Conservation (phyloP, 495 filamentous ascomycete species). For the Hyaloscypha finlandica region DNA sequence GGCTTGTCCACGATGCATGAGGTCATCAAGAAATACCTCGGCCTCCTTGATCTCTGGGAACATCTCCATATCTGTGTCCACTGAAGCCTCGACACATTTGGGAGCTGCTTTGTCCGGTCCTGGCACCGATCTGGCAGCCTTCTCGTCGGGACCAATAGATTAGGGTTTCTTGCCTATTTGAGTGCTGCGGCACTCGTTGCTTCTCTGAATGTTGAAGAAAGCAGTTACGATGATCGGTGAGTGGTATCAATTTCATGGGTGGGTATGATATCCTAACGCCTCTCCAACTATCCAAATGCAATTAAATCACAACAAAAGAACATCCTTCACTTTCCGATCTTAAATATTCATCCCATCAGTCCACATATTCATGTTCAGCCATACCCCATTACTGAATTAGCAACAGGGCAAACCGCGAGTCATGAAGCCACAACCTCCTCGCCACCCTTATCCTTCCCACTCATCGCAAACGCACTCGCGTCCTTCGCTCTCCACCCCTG, state of each 20-base stretch:
- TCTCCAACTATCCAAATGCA: background rate
- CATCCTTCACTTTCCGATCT: background rate
- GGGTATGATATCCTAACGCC: background rate
- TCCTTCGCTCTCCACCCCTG: background rate
- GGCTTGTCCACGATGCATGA: too few species aligned
- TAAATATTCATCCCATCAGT: background rate
- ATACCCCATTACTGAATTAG: background rate
- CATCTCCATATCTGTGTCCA: too few species aligned
- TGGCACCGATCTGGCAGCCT: too few species aligned
- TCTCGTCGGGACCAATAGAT: too few species aligned
- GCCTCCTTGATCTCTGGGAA: too few species aligned
- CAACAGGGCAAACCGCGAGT: background rate
- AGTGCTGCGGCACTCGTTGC: too few species aligned
- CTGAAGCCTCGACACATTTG: too few species aligned
- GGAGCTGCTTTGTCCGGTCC: too few species aligned
- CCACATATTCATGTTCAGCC: background rate
- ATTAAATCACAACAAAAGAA: background rate
- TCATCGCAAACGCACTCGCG: background rate
- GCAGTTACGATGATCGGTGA: too few species aligned
- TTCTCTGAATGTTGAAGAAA: too few species aligned
- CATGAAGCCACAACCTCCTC: background rate
- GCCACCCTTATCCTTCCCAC: background rate
- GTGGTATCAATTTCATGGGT: background rate
- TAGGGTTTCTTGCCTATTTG: too few species aligned
- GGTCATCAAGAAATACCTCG: too few species aligned